A percentile compares a stretch with the other conserved stretches of the same genome.
phyloP scores from a whole-genome alignment of 805 yeast species.

The Cyberlindnera xishuangbannaensis region DNA sequence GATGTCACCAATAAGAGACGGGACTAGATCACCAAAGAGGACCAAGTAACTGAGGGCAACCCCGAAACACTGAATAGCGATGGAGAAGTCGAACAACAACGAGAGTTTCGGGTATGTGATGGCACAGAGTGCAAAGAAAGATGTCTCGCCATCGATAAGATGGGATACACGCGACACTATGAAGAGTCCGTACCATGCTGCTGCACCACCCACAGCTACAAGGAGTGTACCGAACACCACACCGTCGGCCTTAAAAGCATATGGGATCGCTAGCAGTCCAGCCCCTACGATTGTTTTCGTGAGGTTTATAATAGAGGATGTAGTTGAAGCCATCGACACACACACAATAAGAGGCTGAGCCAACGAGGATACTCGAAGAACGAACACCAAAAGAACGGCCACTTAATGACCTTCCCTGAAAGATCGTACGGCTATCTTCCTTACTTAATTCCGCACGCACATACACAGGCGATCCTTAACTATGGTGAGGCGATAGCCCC shows the following conservation, averaged over 20 bases:
- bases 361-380: no score
- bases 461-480: no score
- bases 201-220: constrained; percentile 53
- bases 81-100: constrained; percentile 67
- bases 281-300: constrained; percentile 79
- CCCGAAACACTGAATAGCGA: constrained; percentile 75
- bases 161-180: constrained; percentile 55
- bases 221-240: constrained; percentile 49
- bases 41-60: constrained; percentile 68
- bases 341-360: no score
- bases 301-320: constrained; percentile 59
- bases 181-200: constrained; percentile 64
- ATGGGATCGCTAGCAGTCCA: constrained; percentile 72
- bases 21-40: constrained; percentile 72
- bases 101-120: constrained; percentile 68
- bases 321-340: constrained; percentile 23
- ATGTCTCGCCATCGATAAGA: constrained; percentile 50
- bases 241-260: constrained; percentile 65
- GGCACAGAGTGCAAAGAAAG: constrained; percentile 66
- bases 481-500: no score
- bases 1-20: constrained; percentile 44
- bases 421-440: no score
- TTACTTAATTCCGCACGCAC: no score
- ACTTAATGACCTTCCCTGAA: no score
- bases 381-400: no score